Conservation (phyloP, 2,329 filamentous ascomycete species). For the Phaeosphaeria sp. region DNA sequence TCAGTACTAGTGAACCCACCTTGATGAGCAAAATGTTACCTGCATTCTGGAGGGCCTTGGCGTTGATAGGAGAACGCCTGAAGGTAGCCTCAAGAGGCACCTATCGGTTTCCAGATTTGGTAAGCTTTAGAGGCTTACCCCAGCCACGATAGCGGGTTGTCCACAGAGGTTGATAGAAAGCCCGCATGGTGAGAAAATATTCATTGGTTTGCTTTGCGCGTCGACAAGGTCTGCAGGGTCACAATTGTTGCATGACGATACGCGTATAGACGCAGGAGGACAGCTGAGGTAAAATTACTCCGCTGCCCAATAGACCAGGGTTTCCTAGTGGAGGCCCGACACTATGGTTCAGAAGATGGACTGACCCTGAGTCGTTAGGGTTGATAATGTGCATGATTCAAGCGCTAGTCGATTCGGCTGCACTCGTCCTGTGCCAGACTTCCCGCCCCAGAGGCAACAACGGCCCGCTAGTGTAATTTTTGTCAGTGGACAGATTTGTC, state of each 20-base stretch:
- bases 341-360: slow-evolving; percentile 14
- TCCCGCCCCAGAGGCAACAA: slow-evolving; percentile 28
- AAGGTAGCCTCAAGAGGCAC: background rate
- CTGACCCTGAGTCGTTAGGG: slow-evolving; percentile 12
- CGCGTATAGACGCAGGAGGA: slow-evolving; percentile 10
- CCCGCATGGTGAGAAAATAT: slow-evolving; percentile 10
- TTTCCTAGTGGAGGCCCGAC: slow-evolving; percentile 10
- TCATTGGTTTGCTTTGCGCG: background rate
- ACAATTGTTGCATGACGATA: slow-evolving; percentile 9
- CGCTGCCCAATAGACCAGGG: slow-evolving; percentile 16
- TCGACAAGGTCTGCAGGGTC: slow-evolving; percentile 4
- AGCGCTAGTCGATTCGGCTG: slow-evolving; percentile 11
- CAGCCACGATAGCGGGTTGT: slow-evolving; percentile 5
- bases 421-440: slow-evolving; percentile 20
- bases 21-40: background rate
- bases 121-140: slow-evolving; percentile 12
- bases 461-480: slow-evolving; percentile 31
- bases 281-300: slow-evolving; percentile 12
- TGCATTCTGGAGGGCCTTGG: slow-evolving; percentile 11
- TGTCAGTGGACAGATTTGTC: slow-evolving; percentile 11
- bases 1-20: background rate
- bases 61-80: background rate
- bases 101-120: slow-evolving; percentile 9
- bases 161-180: slow-evolving; percentile 6
- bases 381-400: slow-evolving; percentile 8